Evolutionary conservation across 1,284 basidiomycete species (phyloP), one percentile per base, ranked within the genome.

Genomic region (Melanopsichium pennsylvanicum): DNA sequence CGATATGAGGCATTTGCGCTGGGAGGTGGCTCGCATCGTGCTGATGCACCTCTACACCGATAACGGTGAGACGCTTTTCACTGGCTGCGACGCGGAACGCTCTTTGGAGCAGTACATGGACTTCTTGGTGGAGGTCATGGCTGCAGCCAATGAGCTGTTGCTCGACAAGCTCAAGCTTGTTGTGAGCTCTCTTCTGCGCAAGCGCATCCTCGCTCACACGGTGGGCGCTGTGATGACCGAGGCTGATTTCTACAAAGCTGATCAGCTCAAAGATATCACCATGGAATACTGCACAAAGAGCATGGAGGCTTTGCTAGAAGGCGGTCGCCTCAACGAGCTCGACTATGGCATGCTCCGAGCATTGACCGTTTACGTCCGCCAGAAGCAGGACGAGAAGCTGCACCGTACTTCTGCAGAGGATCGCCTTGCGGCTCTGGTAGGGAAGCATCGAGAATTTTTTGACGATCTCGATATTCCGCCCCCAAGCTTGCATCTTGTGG

Each of bases 291-390:
- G 94, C 70, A 84, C 87, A 2, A 86, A 87, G 55, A 93, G 92
- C 76, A 85, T 97, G 84, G 96, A 98, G 81, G 88, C 89, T 0
- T 85, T 97, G 48, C 86, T 98, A 19, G 93, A 97, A 79, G 85
- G 85, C 25, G 86, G 87, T 5, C 86, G 93, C 72, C 85, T 98
- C 19, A 90, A 90, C 68, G 82, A 84, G 42, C 85, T 97, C 40
- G 85, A 89, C 4, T 80, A 84, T 19, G 84, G 86, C 26, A 85
- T 92, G 26, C 82, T 96, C 55, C 86, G 86, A 38, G 86, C 89
- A 49, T 85, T 98, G 4, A 85, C 88, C 0, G 76, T 79, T 1
- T 90, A 87, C 58, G 84, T 90, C 4, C 85, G 85, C 22, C 60
- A 80, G 7, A 84, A 86, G 40, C 95, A 98, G 81, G 82, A 84